Evolutionary conservation across 306 rosid species (phyloP).

Genomic region (Pueraria montana): DNA sequence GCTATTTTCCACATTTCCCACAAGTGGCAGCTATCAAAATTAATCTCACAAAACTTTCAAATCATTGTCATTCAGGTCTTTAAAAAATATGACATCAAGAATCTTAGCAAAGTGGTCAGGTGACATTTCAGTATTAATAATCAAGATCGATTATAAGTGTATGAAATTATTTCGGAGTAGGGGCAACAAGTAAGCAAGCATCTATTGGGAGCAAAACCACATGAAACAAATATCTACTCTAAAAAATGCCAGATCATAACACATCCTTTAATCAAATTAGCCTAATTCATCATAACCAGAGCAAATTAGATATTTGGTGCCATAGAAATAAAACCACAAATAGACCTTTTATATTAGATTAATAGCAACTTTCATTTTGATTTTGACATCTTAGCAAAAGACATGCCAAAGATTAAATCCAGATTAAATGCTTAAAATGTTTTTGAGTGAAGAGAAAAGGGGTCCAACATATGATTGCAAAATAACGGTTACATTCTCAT

Average conservation of each 20-base stretch:
- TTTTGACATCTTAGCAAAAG: conserved; percentile 24
- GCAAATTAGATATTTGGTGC: neutral
- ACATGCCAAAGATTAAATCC: conserved; percentile 15
- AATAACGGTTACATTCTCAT: neutral
- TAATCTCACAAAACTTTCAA: neutral
- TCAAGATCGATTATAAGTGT: neutral
- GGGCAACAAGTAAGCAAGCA: conserved; percentile 37
- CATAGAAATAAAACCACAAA: conserved; percentile 1
- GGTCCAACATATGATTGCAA: neutral
- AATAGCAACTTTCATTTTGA: neutral
- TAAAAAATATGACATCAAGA: conserved; percentile 19
- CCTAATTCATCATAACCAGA: neutral
- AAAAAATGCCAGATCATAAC: neutral
- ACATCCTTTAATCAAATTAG: neutral
- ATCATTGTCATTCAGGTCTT: conserved; percentile 9
- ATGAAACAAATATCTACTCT: neutral
- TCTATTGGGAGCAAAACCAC: neutral
- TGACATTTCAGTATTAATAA: neutral
- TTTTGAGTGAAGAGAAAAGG: neutral
- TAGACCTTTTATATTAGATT: neutral
- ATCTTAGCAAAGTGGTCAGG: neutral
- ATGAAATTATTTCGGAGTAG: neutral
- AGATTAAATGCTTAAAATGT: neutral
- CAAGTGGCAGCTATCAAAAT: neutral
- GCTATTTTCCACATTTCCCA: neutral